Conservation (phyloP, 306 rosid species). For the Prunus kanzakura region DNA sequence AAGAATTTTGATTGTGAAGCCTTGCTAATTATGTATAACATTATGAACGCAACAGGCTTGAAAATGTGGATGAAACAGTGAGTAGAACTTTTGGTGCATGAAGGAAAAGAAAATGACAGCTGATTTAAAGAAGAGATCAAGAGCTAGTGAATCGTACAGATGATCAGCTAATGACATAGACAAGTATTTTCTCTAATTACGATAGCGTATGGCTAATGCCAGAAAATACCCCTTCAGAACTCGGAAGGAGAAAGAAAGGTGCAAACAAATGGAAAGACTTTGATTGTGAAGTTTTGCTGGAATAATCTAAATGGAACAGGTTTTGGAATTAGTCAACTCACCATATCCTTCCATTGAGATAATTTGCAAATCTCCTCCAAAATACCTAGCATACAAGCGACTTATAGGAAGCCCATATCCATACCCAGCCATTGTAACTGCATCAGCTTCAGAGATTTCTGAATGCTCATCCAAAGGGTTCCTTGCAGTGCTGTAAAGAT, state of each 20-base stretch:
- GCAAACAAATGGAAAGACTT: not conserved
- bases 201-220: not conserved
- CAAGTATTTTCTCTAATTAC: not conserved
- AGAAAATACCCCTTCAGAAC: not conserved
- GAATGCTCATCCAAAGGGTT: slow-evolving; percentile 68
- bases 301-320: not conserved
- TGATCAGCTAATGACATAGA: not conserved
- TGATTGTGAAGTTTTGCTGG: not conserved
- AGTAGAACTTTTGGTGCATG: not conserved
- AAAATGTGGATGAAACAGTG: not conserved
- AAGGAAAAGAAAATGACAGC: not conserved
- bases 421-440: slow-evolving; percentile 90
- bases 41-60: not conserved
- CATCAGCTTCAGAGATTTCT: slow-evolving; percentile 55
- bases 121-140: not conserved
- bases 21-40: not conserved
- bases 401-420: slow-evolving; percentile 90
- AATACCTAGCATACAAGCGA: slow-evolving; percentile 81
- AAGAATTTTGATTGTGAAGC: not conserved
- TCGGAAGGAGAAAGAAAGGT: not conserved
- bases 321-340: slow-evolving; percentile 25
- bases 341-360: slow-evolving; percentile 98
- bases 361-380: slow-evolving; percentile 89
- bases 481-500: slow-evolving; percentile 87
- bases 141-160: not conserved